A percentile compares a stretch with the other conserved stretches of the same genome.
phyloP scores from a whole-genome alignment of 441 rosid genomes.

The Hura crepitans region DNA sequence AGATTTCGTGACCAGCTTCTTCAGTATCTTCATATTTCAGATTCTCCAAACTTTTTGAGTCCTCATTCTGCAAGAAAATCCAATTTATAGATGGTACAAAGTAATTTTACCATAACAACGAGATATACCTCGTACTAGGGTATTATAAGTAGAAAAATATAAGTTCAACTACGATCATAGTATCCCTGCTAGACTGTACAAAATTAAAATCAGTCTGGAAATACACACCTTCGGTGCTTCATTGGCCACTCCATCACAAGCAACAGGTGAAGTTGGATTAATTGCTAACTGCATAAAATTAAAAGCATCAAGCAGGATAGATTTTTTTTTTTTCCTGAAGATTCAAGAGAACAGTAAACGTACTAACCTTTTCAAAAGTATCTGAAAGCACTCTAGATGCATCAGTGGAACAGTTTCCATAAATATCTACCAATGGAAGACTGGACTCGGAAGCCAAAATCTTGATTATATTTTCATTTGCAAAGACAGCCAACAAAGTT shows the following conservation, averaged over 20 bases:
- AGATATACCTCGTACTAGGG: neutral
- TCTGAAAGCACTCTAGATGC: conserved; percentile 35
- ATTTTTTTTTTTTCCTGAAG: neutral
- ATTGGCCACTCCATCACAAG: neutral
- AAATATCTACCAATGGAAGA: conserved; percentile 30
- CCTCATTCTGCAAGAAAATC: conserved; percentile 29
- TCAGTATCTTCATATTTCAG: conserved; percentile 24
- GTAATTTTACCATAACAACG: neutral
- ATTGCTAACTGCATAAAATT: conserved; percentile 17
- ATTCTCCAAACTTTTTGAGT: conserved; percentile 24
- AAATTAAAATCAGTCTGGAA: neutral
- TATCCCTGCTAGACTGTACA: neutral
- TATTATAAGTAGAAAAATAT: neutral
- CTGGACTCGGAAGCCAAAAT: conserved; percentile 52
- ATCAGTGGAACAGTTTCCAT: conserved; percentile 25
- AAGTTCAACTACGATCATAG: neutral
- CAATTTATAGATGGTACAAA: neutral
- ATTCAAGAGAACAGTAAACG: conserved; percentile 9
- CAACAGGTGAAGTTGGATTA: neutral
- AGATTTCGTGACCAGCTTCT: conserved; percentile 25
- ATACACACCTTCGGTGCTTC: conserved; percentile 6
- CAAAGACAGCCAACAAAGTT: conserved; percentile 57
- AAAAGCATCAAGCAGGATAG: conserved; percentile 14
- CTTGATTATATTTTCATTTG: conserved; percentile 58
- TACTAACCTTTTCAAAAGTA: conserved; percentile 34